Evolutionary conservation across 768 basidiomycete genomes (phyloP).

Genomic region (Artomyces pyxidatus): DNA sequence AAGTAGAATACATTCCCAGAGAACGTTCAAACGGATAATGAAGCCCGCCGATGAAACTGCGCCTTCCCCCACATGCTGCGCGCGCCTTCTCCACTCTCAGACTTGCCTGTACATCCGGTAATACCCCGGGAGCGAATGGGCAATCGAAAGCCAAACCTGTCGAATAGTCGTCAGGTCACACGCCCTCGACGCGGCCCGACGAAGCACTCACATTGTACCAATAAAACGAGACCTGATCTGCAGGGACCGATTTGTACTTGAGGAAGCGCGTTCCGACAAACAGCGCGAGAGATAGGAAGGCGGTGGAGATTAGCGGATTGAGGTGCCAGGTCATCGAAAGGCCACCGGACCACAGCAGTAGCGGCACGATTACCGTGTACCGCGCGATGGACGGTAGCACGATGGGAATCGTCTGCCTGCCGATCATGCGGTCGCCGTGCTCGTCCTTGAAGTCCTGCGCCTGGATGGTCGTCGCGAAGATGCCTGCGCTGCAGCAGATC

Average conservation of each 20-base stretch:
- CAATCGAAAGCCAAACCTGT: conserved; percentile 13
- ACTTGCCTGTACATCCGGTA: conserved; percentile 1
- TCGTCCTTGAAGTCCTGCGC: conserved; percentile 42
- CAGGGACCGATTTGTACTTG: conserved; percentile 3
- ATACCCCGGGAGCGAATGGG: conserved; percentile 13
- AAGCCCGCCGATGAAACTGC: no score
- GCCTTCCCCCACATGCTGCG: no score
- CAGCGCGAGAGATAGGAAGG: conserved; percentile 26
- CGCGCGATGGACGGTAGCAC: conserved; percentile 29
- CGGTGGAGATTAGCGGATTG: conserved; percentile 18
- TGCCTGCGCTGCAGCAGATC: conserved; percentile 27
- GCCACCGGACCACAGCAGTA: conserved; percentile 31
- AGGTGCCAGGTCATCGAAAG: conserved; percentile 30
- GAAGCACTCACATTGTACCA: conserved; percentile 15
- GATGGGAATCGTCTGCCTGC: conserved; percentile 37
- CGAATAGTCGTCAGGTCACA: neutral
- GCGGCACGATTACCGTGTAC: conserved; percentile 23
- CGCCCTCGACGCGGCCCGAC: no score
- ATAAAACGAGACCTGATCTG: conserved; percentile 16
- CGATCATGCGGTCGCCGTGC: conserved; percentile 32
- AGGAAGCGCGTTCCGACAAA: conserved; percentile 21
- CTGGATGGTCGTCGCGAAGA: conserved; percentile 39
- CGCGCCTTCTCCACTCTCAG: no score
- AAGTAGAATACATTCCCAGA: no score
- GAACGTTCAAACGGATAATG: no score